Conservation (phyloP, 2,329 filamentous ascomycete genomes). For the Pestalotiopsis sp. region DNA sequence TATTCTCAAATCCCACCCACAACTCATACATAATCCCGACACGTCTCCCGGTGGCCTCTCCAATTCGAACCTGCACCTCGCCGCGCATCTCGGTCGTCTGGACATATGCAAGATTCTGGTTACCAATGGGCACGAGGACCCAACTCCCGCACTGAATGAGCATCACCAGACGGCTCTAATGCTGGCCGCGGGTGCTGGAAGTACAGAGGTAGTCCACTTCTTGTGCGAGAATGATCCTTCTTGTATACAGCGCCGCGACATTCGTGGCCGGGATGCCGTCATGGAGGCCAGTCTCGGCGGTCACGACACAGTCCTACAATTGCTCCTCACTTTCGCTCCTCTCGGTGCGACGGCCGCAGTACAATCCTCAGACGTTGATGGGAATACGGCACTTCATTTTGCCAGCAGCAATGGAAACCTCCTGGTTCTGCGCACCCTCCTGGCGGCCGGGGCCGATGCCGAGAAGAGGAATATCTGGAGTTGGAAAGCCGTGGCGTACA, state of each 20-base stretch:
- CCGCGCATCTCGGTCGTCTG: slow-evolving; percentile 71
- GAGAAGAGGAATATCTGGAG: slow-evolving; percentile 72
- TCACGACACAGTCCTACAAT: slow-evolving; percentile 66
- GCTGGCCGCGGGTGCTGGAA: slow-evolving; percentile 70
- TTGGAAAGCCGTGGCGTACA: slow-evolving; percentile 85
- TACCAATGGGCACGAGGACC: slow-evolving; percentile 73
- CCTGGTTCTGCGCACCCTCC: slow-evolving; percentile 73
- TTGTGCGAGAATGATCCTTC: slow-evolving; percentile 66
- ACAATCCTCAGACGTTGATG: slow-evolving; percentile 63
- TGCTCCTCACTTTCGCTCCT: slow-evolving; percentile 63
- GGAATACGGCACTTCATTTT: slow-evolving; percentile 88
- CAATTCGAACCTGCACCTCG: slow-evolving; percentile 84
- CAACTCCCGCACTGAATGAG: slow-evolving; percentile 75
- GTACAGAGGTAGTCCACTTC: slow-evolving; percentile 73
- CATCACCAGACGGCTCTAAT: slow-evolving; percentile 80
- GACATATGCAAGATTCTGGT: slow-evolving; percentile 72
- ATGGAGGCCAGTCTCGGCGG: slow-evolving; percentile 65
- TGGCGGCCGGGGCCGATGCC: slow-evolving; percentile 78
- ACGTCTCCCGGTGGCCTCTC: slow-evolving; percentile 66
- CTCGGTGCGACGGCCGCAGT: slow-evolving; percentile 56
- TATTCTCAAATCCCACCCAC: slow-evolving; percentile 73
- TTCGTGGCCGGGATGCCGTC: slow-evolving; percentile 70
- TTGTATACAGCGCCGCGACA: slow-evolving; percentile 67
- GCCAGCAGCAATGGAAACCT: slow-evolving; percentile 81
- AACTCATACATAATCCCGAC: slow-evolving; percentile 78